These are phyloP conservation scores for Hemisphaericaspora xylanilytica DNA, from an alignment of 1,139 yeast genomes.

Conservation along the genomic window DNA sequence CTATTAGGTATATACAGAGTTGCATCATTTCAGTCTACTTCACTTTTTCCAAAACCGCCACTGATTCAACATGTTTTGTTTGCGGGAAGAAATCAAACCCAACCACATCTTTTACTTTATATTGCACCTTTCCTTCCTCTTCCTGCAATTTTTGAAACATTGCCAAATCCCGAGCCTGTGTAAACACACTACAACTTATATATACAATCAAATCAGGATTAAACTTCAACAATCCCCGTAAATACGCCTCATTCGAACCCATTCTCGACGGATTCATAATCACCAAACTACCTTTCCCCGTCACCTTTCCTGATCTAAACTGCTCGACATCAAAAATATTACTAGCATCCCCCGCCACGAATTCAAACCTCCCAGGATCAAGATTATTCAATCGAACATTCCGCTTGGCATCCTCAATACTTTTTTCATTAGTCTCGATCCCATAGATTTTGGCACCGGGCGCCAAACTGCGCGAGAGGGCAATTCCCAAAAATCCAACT, in stretches of 20 bases:
- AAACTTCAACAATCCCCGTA: conserved; percentile 36
- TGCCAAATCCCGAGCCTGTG: conserved; percentile 46
- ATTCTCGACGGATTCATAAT: conserved; percentile 49
- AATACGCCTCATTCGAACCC: conserved; percentile 35
- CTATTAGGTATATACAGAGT: too few relatives aligned
- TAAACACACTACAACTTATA: conserved; percentile 47
- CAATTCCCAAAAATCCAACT: conserved; percentile 45
- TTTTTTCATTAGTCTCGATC: conserved; percentile 35
- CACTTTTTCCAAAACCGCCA: conserved; percentile 33
- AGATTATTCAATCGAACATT: conserved; percentile 42
- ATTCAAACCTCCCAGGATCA: conserved; percentile 28
- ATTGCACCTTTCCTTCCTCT: conserved; percentile 14
- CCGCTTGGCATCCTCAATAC: conserved; percentile 38
- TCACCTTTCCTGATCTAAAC: conserved; percentile 24
- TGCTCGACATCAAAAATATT: conserved; percentile 28
- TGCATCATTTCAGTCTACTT: neutral
- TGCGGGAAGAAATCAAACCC: conserved; percentile 52
- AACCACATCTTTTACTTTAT: conserved; percentile 29
- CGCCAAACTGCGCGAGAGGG: conserved; percentile 29
- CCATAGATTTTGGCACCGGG: conserved; percentile 39
- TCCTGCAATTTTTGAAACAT: conserved; percentile 26
- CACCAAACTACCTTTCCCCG: conserved; percentile 36
- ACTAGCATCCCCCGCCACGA: conserved; percentile 40
- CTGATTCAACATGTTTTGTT: conserved; percentile 47
- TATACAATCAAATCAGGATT: conserved; percentile 39